Evolutionary conservation across 345 rosid genomes (phyloP).

Genomic region (Cardamine resedifolia): DNA sequence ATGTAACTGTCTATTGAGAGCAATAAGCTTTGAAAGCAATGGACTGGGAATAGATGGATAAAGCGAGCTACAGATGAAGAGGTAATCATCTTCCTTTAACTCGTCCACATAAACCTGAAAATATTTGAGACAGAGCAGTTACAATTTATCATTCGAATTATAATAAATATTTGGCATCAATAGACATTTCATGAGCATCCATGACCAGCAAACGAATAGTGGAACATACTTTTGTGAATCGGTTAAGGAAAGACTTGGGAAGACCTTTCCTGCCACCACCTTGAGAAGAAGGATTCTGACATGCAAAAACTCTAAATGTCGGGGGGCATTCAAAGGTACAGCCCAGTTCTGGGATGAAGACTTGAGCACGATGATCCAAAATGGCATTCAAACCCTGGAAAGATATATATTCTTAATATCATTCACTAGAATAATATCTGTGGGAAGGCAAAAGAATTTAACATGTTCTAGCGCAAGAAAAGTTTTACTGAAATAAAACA

Average conservation of each 20-base stretch:
- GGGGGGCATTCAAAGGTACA: slow-evolving; percentile 75
- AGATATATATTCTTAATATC: slow-evolving; percentile 7
- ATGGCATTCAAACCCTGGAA: slow-evolving; percentile 91
- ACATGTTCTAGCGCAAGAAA: not conserved
- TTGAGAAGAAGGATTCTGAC: slow-evolving; percentile 96
- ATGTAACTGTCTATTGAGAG: slow-evolving; percentile 69
- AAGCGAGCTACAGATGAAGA: slow-evolving; percentile 70
- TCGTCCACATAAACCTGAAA: slow-evolving; percentile 89
- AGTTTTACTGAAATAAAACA: not conserved
- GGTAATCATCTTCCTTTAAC: slow-evolving; percentile 82
- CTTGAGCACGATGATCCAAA: slow-evolving; percentile 95
- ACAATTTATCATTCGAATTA: not conserved
- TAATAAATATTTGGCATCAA: not conserved
- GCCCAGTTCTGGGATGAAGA: slow-evolving; percentile 90
- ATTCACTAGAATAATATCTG: not conserved
- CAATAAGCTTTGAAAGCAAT: slow-evolving; percentile 68
- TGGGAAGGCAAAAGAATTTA: not conserved
- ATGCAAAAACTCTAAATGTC: slow-evolving; percentile 87
- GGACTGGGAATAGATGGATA: slow-evolving; percentile 68
- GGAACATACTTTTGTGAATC: slow-evolving; percentile 80
- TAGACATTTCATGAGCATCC: slow-evolving; percentile 1
- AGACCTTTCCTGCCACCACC: slow-evolving; percentile 99
- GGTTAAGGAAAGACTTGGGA: slow-evolving; percentile 90
- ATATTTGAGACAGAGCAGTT: slow-evolving; percentile 17
- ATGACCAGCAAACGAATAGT: not conserved